Evolutionary conservation across 2,329 filamentous ascomycete genomes (phyloP).

Genomic region (Fusarium sp.): DNA sequence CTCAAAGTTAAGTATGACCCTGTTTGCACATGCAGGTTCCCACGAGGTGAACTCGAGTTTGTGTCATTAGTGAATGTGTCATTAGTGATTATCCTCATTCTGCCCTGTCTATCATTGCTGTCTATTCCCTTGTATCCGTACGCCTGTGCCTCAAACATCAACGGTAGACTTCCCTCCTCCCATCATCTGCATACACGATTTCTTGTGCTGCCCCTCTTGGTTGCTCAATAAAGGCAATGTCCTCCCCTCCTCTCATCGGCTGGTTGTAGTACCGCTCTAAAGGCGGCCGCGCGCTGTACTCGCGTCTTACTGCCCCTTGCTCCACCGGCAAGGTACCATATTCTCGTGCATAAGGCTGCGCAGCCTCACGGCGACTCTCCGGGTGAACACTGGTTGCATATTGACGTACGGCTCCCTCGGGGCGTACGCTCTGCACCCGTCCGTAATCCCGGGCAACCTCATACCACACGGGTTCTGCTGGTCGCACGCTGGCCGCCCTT

Average conservation of each 20-base stretch:
- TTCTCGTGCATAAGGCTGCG: constrained; percentile 49
- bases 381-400: constrained; percentile 45
- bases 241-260: constrained; percentile 48
- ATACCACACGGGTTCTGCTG: constrained; percentile 59
- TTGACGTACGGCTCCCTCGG: constrained; percentile 48
- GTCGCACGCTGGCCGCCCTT: constrained; percentile 69
- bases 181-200: constrained; percentile 59
- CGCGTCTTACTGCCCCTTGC: constrained; percentile 41
- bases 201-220: constrained; percentile 56
- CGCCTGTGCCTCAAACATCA: constrained; percentile 24
- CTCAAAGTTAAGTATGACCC: neutral
- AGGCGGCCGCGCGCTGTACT: constrained; percentile 58
- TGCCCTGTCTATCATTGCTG: neutral
- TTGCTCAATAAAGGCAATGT: constrained; percentile 59
- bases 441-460: constrained; percentile 57
- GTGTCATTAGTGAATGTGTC: constrained; percentile 3
- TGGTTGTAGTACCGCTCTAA: constrained; percentile 59
- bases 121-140: neutral
- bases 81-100: constrained; percentile 7
- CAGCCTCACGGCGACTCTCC: constrained; percentile 45
- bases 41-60: neutral
- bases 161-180: constrained; percentile 51
- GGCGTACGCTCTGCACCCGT: constrained; percentile 57
- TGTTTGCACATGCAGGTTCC: neutral
- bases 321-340: constrained; percentile 44